phyloP scores from a whole-genome alignment of 192 early-diverging fungal species.

The Gryganskiella cystojenkinii region DNA sequence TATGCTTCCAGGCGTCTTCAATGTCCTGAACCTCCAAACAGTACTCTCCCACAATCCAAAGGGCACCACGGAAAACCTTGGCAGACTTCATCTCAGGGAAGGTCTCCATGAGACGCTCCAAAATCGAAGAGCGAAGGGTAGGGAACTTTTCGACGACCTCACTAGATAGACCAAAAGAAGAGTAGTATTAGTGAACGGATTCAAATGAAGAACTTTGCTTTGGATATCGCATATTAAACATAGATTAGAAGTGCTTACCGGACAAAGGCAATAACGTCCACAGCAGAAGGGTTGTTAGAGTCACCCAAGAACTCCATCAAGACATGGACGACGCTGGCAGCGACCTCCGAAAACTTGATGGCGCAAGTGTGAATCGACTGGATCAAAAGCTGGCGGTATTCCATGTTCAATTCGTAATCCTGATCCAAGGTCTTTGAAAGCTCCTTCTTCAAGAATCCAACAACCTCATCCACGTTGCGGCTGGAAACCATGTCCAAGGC shows the following conservation, averaged over 20 bases:
- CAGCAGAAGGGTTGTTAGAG: slow-evolving; percentile 86
- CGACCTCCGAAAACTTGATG: slow-evolving; percentile 95
- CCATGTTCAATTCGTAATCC: slow-evolving; percentile 89
- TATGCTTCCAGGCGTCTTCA: slow-evolving; percentile 83
- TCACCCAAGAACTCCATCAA: slow-evolving; percentile 96
- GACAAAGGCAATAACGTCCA: slow-evolving; percentile 97
- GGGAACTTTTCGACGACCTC: slow-evolving; percentile 99
- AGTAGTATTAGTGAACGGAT: slow-evolving; percentile 4
- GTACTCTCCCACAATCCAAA: slow-evolving; percentile 99
- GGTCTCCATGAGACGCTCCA: slow-evolving; percentile 81
- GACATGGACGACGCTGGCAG: slow-evolving; percentile 95
- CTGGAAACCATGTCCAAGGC: slow-evolving; percentile 92
- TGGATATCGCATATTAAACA: neutral
- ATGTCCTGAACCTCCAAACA: slow-evolving; percentile 81
- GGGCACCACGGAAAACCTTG: slow-evolving; percentile 93
- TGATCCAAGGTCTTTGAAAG: slow-evolving; percentile 92
- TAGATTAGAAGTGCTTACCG: slow-evolving; percentile 59
- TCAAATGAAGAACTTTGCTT: slow-evolving; percentile 6
- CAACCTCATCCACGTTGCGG: slow-evolving; percentile 94
- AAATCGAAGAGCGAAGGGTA: slow-evolving; percentile 83
- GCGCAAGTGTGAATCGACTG: slow-evolving; percentile 97
- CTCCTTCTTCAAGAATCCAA: slow-evolving; percentile 95
- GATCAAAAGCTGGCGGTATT: slow-evolving; percentile 96
- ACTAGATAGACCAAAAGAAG: slow-evolving; percentile 24
- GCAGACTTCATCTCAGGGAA: slow-evolving; percentile 92